A percentile compares a stretch with the other conserved stretches of the same genome.
Evolutionary conservation across 192 early-diverging fungal species (phyloP).

Genomic region (Chytriomyces confervae): DNA sequence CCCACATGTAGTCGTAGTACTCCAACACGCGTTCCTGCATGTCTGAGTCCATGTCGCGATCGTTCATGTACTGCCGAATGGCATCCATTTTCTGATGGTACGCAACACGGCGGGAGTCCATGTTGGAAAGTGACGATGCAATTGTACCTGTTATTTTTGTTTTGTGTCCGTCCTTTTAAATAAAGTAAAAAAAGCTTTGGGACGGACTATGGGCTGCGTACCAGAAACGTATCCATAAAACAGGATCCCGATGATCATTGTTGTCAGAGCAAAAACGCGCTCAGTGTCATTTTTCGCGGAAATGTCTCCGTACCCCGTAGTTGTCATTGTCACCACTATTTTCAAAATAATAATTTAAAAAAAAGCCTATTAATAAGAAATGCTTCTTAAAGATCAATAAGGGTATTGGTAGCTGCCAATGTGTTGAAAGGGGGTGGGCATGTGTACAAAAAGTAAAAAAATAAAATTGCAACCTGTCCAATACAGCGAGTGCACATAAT

Average conservation of each 20-base stretch:
- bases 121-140: slow-evolving; percentile 60
- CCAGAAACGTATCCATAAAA: slow-evolving; percentile 63
- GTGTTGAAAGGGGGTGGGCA: no score
- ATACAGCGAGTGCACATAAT: slow-evolving; percentile 50
- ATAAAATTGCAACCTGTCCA: slow-evolving; percentile 48
- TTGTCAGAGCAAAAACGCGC: slow-evolving; percentile 51
- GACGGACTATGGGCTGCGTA: neutral
- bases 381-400: no score
- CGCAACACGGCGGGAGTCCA: slow-evolving; percentile 58
- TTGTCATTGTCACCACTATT: slow-evolving; percentile 58
- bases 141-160: slow-evolving; percentile 41
- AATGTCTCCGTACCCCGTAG: slow-evolving; percentile 59
- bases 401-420: neutral
- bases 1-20: slow-evolving; percentile 65
- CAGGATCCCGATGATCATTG: slow-evolving; percentile 49
- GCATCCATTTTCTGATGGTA: slow-evolving; percentile 61
- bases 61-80: slow-evolving; percentile 59
- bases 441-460: neutral
- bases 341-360: slow-evolving; percentile 7
- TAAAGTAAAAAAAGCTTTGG: neutral
- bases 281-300: slow-evolving; percentile 52
- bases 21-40: slow-evolving; percentile 60
- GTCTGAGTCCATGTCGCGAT: slow-evolving; percentile 57
- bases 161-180: neutral
- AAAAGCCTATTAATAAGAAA: neutral